Conservation (phyloP, 352 stramenopile species). For the Thraustochytrium sp. region DNA sequence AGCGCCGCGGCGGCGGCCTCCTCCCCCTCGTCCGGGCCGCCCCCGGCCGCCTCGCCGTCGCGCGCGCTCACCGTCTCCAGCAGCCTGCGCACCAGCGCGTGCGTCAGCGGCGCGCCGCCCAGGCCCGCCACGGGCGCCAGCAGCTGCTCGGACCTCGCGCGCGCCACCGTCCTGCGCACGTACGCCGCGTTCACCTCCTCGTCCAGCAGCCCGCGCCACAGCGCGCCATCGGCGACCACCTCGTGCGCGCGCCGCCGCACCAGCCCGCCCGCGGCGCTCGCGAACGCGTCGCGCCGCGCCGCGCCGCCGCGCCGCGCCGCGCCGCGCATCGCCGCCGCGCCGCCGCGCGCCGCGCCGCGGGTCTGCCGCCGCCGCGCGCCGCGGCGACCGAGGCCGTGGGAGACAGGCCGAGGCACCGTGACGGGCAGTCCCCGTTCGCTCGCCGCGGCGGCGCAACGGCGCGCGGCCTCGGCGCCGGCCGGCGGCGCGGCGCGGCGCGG, state of each 20-base stretch:
- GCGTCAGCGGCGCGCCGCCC: conserved; percentile 13
- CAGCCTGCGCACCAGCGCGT: neutral
- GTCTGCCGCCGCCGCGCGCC: too few species aligned
- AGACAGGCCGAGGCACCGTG: too few species aligned
- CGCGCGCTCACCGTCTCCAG: neutral
- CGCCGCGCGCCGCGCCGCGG: too few species aligned
- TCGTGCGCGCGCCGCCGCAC: neutral
- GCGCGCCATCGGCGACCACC: neutral
- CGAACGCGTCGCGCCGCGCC: neutral
- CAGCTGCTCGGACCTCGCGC: neutral
- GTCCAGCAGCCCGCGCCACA: neutral
- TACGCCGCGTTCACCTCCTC: neutral
- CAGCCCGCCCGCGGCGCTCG: neutral
- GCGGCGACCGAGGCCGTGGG: too few species aligned
- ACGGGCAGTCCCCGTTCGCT: too few species aligned
- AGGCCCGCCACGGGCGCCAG: neutral
- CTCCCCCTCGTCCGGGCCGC: neutral
- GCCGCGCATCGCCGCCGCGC: too few species aligned
- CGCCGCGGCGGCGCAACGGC: too few species aligned
- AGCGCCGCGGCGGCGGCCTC: neutral
- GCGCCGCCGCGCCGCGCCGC: too few species aligned
- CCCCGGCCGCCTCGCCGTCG: neutral
- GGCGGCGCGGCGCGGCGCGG: too few species aligned
- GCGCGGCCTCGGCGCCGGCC: too few species aligned
- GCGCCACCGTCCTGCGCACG: neutral